phyloP scores from a whole-genome alignment of 2,329 filamentous ascomycete species.

The Helotiales sp. region DNA sequence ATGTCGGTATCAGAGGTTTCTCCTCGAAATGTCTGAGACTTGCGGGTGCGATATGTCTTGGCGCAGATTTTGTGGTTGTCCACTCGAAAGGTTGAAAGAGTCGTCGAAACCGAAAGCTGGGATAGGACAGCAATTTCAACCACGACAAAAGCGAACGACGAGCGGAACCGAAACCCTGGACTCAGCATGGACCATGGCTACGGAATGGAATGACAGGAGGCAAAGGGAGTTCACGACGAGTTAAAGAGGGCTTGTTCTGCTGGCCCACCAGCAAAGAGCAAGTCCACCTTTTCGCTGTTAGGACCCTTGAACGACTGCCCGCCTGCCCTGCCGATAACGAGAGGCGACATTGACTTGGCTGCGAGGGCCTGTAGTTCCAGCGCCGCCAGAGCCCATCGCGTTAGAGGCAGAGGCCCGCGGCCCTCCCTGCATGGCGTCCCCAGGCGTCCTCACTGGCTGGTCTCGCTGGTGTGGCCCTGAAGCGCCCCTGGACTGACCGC shows the following conservation, averaged over 20 bases:
- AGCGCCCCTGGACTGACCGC: background rate
- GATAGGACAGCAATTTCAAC: constrained; percentile 5
- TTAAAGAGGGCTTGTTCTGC: background rate
- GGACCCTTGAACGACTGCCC: background rate
- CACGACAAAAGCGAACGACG: too few species aligned
- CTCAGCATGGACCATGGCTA: background rate
- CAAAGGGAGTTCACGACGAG: constrained; percentile 8
- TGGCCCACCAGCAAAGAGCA: background rate
- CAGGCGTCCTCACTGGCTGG: background rate
- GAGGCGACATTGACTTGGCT: background rate
- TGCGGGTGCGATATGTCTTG: constrained; percentile 4
- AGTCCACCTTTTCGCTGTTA: background rate
- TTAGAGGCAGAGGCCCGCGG: background rate
- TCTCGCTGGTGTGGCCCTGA: background rate
- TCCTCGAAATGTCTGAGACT: constrained; percentile 13
- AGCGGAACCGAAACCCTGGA: constrained; percentile 6
- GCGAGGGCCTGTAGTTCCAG: background rate
- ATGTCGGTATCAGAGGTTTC: constrained; percentile 13
- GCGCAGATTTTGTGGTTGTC: background rate
- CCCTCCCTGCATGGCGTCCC: background rate
- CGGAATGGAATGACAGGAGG: too few species aligned
- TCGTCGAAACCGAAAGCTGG: background rate
- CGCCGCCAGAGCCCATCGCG: background rate
- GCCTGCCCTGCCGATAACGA: background rate
- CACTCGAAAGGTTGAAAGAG: background rate